Conservation (phyloP, 768 basidiomycete species). For the Lentinula aciculospora region DNA sequence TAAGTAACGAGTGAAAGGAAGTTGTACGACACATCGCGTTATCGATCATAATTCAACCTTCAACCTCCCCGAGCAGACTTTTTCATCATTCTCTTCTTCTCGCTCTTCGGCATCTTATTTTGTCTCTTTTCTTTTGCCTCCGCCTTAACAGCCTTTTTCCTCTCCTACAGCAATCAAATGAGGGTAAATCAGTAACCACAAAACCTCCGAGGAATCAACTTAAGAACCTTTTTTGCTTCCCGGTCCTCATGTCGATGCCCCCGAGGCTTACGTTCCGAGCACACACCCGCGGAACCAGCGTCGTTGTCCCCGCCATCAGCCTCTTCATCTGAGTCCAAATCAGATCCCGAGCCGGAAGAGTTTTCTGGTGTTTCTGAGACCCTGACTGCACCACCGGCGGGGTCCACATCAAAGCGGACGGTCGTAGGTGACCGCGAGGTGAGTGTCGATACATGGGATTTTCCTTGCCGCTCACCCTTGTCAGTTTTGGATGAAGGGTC, state of each 20-base stretch:
- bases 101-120: slow-evolving; percentile 91
- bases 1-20: not conserved
- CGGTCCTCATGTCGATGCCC: slow-evolving; percentile 93
- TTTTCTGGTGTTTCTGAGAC: slow-evolving; percentile 23
- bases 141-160: slow-evolving; percentile 85
- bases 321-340: slow-evolving; percentile 29
- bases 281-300: slow-evolving; percentile 21
- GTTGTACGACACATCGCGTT: not conserved
- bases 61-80: slow-evolving; percentile 17
- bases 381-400: slow-evolving; percentile 21
- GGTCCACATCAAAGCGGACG: slow-evolving; percentile 12
- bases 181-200: slow-evolving; percentile 9
- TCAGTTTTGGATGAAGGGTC: slow-evolving; percentile 20
- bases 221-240: slow-evolving; percentile 77
- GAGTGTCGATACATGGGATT: slow-evolving; percentile 10
- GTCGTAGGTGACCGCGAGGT: slow-evolving; percentile 11
- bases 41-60: not conserved
- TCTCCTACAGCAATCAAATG: slow-evolving; percentile 52
- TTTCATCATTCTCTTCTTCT: slow-evolving; percentile 87
- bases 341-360: not conserved
- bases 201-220: not conserved
- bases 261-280: slow-evolving; percentile 55
- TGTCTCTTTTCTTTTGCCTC: slow-evolving; percentile 86
- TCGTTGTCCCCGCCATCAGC: slow-evolving; percentile 26
- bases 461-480: not conserved